phyloP scores from a whole-genome alignment of 2,329 filamentous ascomycete genomes.

The Clarireedia paspali region DNA sequence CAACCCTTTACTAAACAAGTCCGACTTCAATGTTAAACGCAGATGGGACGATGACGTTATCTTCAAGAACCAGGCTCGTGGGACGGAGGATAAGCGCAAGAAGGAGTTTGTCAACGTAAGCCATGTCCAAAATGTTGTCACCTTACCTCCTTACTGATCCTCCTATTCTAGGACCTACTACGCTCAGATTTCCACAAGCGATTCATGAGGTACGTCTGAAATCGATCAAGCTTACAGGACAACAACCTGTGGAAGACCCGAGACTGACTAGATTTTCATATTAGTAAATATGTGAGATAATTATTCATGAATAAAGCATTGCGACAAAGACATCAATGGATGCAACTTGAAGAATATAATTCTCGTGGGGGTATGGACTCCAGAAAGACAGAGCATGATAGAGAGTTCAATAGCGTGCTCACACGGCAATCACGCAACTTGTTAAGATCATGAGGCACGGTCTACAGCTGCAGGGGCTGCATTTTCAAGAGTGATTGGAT shows the following conservation, averaged over 20 bases:
- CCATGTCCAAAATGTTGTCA: conserved; percentile 16
- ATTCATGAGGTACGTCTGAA: conserved; percentile 61
- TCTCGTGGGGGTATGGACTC: no score
- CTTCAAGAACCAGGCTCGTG: conserved; percentile 96
- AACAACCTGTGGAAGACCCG: background rate
- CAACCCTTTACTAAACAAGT: conserved; percentile 84
- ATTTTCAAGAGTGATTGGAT: no score
- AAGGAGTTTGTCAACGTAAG: conserved; percentile 95
- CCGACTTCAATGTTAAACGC: conserved; percentile 83
- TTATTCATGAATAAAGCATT: background rate
- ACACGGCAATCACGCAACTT: no score
- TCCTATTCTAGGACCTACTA: conserved; percentile 58
- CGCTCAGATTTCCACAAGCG: conserved; percentile 96
- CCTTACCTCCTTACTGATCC: conserved; percentile 10
- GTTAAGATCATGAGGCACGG: no score
- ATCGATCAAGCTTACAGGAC: background rate
- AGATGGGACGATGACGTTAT: conserved; percentile 98
- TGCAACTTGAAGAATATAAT: no score
- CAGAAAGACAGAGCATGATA: no score
- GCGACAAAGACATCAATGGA: background rate
- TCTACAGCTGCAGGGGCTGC: no score
- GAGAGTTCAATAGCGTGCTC: no score
- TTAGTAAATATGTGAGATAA: conserved; percentile 32
- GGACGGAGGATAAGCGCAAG: conserved; percentile 84
- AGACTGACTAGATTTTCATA: conserved; percentile 16